Evolutionary conservation across 108 stramenopile species (phyloP).

Genomic region (Thalassiosira profunda): DNA sequence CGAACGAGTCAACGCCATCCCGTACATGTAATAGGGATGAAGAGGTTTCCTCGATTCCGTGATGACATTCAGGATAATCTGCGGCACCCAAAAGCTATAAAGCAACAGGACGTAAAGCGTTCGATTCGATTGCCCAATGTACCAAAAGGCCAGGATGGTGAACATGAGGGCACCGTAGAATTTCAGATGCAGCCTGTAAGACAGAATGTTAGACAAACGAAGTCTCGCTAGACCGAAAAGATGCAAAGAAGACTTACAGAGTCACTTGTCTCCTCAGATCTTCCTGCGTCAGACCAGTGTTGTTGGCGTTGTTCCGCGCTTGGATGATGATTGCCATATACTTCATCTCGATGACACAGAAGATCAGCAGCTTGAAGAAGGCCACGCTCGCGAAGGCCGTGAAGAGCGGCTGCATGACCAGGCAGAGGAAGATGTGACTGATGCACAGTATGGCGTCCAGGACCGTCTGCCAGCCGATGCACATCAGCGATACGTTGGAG

Average conservation of each 20-base stretch:
- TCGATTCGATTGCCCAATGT: conserved; percentile 56
- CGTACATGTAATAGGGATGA: conserved; percentile 86
- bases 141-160: conserved; percentile 74
- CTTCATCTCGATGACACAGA: conserved; percentile 96
- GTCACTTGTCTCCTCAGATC: conserved; percentile 80
- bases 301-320: conserved; percentile 70
- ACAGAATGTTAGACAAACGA: too few species aligned
- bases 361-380: conserved; percentile 95
- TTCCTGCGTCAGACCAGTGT: conserved; percentile 67
- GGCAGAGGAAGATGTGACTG: conserved; percentile 84
- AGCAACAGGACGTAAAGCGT: conserved; percentile 71
- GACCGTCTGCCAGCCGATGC: conserved; percentile 93
- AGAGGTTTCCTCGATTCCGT: conserved; percentile 87
- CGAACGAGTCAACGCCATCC: conserved; percentile 87
- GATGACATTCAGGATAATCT: conserved; percentile 88
- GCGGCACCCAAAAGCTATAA: conserved; percentile 98
- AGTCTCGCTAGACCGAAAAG: too few species aligned
- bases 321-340: conserved; percentile 93
- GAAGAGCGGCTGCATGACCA: conserved; percentile 88
- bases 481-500: conserved; percentile 79
- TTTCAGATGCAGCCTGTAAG: conserved; percentile 90
- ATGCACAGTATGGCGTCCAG: conserved; percentile 93
- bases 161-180: conserved; percentile 90
- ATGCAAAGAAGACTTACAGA: too few species aligned
- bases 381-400: conserved; percentile 92